Conservation (phyloP, 2,329 filamentous ascomycete species). For the Dactylellina parvicollis region DNA sequence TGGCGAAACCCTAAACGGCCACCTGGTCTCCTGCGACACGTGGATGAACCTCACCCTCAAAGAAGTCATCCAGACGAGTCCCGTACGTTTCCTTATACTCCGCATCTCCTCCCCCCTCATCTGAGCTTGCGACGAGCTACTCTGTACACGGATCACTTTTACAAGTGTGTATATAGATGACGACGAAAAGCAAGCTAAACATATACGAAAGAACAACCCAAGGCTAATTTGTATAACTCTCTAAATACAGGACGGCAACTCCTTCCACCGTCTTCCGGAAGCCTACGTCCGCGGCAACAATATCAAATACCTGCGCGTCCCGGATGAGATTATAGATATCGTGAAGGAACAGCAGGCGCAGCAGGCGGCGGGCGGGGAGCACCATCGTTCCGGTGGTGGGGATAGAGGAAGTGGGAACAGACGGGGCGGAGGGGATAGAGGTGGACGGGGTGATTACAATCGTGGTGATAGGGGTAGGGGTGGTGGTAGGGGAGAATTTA, state of each 20-base stretch:
- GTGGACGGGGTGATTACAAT: conserved; percentile 69
- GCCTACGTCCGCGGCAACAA: conserved; percentile 98
- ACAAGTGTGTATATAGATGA: too few species aligned
- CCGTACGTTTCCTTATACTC: conserved; percentile 66
- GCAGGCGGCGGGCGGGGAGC: conserved; percentile 65
- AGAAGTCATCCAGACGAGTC: conserved; percentile 95
- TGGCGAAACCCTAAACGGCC: conserved; percentile 95
- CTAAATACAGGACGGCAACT: conserved; percentile 68
- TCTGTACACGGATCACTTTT: background rate
- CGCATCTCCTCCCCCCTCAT: background rate
- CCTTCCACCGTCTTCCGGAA: conserved; percentile 89
- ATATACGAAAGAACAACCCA: too few species aligned
- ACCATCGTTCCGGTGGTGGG: conserved; percentile 66
- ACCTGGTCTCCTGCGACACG: conserved; percentile 95
- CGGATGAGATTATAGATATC: conserved; percentile 93
- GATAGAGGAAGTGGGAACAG: conserved; percentile 53
- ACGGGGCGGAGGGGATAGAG: conserved; percentile 70
- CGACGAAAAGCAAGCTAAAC: too few species aligned
- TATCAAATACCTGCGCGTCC: conserved; percentile 97
- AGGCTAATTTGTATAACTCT: background rate
- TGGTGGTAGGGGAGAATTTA: conserved; percentile 61
- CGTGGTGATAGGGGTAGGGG: conserved; percentile 66
- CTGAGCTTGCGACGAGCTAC: background rate
- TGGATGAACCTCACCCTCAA: conserved; percentile 99
- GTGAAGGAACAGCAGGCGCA: conserved; percentile 91